These are phyloP conservation scores for Debaryomyces hansenii DNA, from an alignment of 805 yeast species.

Conservation along the genomic window DNA sequence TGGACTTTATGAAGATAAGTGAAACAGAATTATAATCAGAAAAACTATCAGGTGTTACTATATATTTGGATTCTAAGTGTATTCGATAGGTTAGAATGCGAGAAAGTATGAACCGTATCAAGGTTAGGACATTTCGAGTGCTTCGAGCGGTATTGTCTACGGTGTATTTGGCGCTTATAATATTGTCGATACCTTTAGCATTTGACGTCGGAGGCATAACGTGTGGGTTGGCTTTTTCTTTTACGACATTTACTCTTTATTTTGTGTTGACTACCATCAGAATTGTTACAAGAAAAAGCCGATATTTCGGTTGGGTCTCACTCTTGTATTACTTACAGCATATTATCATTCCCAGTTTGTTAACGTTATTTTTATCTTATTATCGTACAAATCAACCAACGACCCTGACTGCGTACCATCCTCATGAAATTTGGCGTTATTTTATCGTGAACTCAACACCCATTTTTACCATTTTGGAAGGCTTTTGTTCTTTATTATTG, in stretches of 20 bases:
- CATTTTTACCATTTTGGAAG: slow-evolving; percentile 84
- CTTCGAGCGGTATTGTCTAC: slow-evolving; percentile 47
- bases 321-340: slow-evolving; percentile 78
- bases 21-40: too few species aligned
- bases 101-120: not conserved
- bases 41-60: too few species aligned
- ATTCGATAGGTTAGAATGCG: not conserved
- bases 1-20: too few species aligned
- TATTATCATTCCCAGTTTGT: slow-evolving; percentile 73
- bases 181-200: slow-evolving; percentile 85
- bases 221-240: slow-evolving; percentile 86
- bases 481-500: slow-evolving; percentile 86
- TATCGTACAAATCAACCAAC: slow-evolving; percentile 27
- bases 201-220: slow-evolving; percentile 90
- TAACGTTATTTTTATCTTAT: slow-evolving; percentile 65
- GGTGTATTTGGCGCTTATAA: slow-evolving; percentile 64
- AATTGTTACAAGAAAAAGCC: slow-evolving; percentile 45
- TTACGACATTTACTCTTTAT: slow-evolving; percentile 59
- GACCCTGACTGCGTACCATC: not conserved
- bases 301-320: slow-evolving; percentile 45
- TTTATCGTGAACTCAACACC: slow-evolving; percentile 82
- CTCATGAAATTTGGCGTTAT: slow-evolving; percentile 61
- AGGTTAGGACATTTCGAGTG: not conserved
- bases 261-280: slow-evolving; percentile 72
- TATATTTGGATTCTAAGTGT: too few species aligned